Conservation (phyloP, 2,329 filamentous ascomycete species). For the Venturia nashicola region DNA sequence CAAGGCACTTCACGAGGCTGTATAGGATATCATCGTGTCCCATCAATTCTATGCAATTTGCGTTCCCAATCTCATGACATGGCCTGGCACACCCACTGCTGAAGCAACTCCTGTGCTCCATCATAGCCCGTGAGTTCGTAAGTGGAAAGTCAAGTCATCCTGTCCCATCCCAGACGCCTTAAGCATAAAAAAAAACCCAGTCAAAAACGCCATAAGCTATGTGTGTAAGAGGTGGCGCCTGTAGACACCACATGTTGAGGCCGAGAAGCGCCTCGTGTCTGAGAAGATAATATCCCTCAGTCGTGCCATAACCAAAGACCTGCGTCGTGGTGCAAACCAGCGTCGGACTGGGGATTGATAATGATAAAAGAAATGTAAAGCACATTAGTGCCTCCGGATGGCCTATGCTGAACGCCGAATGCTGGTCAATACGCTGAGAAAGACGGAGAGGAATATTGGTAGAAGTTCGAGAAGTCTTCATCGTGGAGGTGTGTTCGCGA, state of each 20-base stretch:
- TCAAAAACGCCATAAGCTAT: neutral
- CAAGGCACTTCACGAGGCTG: neutral
- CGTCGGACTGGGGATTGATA: neutral
- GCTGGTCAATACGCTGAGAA: neutral
- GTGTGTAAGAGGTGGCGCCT: neutral
- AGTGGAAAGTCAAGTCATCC: neutral
- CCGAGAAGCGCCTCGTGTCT: neutral
- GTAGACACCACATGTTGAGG: neutral
- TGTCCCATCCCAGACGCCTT: neutral
- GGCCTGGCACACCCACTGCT: neutral
- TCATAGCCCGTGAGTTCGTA: neutral
- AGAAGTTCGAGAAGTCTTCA: neutral
- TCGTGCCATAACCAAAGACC: neutral
- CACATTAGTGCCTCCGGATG: neutral
- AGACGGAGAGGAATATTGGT: neutral
- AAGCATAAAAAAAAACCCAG: neutral
- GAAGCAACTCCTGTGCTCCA: constrained; percentile 1
- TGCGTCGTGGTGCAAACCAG: neutral
- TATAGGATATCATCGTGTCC: neutral
- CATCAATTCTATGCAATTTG: constrained; percentile 3
- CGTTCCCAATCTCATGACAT: neutral
- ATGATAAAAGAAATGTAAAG: neutral
- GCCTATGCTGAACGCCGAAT: neutral
- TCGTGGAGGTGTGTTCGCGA: neutral
- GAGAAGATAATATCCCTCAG: neutral